A percentile compares a stretch with the other conserved stretches of the same genome.
These are phyloP conservation scores for Anthracocystis panici-leucophaei DNA, from an alignment of 1,284 basidiomycete genomes.

Conservation along the genomic window DNA sequence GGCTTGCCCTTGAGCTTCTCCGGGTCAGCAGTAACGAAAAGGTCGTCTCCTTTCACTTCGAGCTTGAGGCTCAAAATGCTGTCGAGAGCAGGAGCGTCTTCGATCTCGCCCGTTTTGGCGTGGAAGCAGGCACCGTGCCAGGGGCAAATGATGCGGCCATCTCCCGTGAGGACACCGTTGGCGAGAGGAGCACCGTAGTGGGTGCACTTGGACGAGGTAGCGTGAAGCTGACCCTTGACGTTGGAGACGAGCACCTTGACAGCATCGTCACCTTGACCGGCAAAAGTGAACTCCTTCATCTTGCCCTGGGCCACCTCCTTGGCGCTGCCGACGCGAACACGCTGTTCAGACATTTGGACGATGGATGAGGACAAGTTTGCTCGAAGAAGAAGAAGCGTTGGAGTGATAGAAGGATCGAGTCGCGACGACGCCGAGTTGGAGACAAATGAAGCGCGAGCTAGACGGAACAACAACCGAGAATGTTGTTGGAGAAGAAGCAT, in stretches of 20 bases:
- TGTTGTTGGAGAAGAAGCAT: slow-evolving; percentile 43
- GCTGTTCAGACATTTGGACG: slow-evolving; percentile 43
- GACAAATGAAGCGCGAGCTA: slow-evolving; percentile 19
- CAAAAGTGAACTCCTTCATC: slow-evolving; percentile 82
- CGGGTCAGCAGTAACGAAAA: slow-evolving; percentile 82
- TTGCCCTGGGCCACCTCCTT: slow-evolving; percentile 50
- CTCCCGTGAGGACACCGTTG: slow-evolving; percentile 83
- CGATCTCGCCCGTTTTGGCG: slow-evolving; percentile 74
- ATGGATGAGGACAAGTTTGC: slow-evolving; percentile 17
- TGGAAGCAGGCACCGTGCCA: slow-evolving; percentile 97
- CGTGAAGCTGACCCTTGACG: slow-evolving; percentile 76
- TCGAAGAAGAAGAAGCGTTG: background rate
- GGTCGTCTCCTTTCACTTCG: slow-evolving; percentile 78
- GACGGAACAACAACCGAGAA: slow-evolving; percentile 28
- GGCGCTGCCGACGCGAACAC: slow-evolving; percentile 45
- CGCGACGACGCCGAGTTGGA: background rate
- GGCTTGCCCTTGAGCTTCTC: slow-evolving; percentile 74
- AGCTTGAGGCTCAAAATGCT: slow-evolving; percentile 84
- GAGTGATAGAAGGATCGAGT: background rate
- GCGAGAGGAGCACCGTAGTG: slow-evolving; percentile 85
- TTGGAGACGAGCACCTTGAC: slow-evolving; percentile 76
- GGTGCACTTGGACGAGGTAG: slow-evolving; percentile 87
- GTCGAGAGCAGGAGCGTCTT: slow-evolving; percentile 89
- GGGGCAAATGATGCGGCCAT: slow-evolving; percentile 82
- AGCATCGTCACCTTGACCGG: slow-evolving; percentile 76